Percentiles rank a stretch among this genome's conserved stretches.
Conservation (phyloP, 192 early-diverging fungal species). For the Backusella macrospora region DNA sequence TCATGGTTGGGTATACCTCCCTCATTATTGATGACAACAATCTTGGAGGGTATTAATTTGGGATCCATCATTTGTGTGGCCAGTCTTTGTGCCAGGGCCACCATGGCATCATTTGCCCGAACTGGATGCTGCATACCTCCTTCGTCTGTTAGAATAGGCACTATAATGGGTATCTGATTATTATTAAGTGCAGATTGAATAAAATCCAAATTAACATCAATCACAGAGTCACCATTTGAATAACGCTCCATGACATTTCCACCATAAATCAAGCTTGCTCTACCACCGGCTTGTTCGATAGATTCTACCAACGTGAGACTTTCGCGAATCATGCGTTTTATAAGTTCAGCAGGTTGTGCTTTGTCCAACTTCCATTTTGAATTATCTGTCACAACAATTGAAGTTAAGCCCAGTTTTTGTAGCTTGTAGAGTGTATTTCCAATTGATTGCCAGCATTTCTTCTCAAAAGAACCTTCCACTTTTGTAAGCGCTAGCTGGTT, state of each 20-base stretch:
- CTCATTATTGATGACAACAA: slow-evolving; percentile 70
- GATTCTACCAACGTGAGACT: slow-evolving; percentile 63
- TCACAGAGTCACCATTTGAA: neutral
- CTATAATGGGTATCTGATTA: slow-evolving; percentile 66
- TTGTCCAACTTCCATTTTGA: slow-evolving; percentile 40
- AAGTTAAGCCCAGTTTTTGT: slow-evolving; percentile 64
- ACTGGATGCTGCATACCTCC: slow-evolving; percentile 46
- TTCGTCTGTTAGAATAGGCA: slow-evolving; percentile 47
- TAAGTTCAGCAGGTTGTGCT: slow-evolving; percentile 34
- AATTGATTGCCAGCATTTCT: slow-evolving; percentile 42
- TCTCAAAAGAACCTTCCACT: slow-evolving; percentile 52
- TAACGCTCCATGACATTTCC: slow-evolving; percentile 54
- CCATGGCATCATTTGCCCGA: slow-evolving; percentile 53
- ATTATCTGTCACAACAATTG: slow-evolving; percentile 69
- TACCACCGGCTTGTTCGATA: slow-evolving; percentile 74
- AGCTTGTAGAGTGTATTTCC: slow-evolving; percentile 65
- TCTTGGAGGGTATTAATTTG: slow-evolving; percentile 51
- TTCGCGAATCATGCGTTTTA: slow-evolving; percentile 52
- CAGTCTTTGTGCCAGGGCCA: slow-evolving; percentile 52
- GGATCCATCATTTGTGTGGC: slow-evolving; percentile 24
- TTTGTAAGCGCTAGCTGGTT: slow-evolving; percentile 66
- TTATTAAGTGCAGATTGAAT: slow-evolving; percentile 64
- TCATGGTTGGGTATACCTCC: slow-evolving; percentile 67
- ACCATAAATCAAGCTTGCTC: slow-evolving; percentile 68
- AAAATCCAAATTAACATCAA: slow-evolving; percentile 36